A percentile compares a stretch with the other conserved stretches of the same genome.
phyloP scores from a whole-genome alignment of 2,329 filamentous ascomycete genomes.

The Byssothecium circinans region DNA sequence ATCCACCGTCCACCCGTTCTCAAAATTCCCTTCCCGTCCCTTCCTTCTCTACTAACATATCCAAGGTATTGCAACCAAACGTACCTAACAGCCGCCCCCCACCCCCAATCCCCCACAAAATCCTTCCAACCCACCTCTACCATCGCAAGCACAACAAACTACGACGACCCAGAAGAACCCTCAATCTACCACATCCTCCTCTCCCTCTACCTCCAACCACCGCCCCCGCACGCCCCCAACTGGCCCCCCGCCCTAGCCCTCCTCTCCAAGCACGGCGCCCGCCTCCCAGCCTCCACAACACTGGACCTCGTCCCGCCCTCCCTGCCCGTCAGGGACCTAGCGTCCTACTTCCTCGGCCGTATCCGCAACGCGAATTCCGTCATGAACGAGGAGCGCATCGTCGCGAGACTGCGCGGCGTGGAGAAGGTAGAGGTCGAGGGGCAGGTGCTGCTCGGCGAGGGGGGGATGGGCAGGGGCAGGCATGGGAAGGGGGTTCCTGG shows the following conservation, averaged over 20 bases:
- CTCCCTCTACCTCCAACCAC: slow-evolving; percentile 83
- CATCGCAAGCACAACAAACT: slow-evolving; percentile 39
- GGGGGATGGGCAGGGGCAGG: slow-evolving; percentile 52
- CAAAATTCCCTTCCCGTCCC: not conserved
- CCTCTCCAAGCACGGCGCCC: slow-evolving; percentile 88
- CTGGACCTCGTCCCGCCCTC: slow-evolving; percentile 81
- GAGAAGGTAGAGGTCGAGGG: slow-evolving; percentile 78
- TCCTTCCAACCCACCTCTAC: slow-evolving; percentile 29
- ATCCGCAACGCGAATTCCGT: slow-evolving; percentile 84
- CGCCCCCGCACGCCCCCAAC: slow-evolving; percentile 69
- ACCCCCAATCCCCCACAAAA: slow-evolving; percentile 46
- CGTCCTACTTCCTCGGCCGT: slow-evolving; percentile 87
- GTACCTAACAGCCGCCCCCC: slow-evolving; percentile 56
- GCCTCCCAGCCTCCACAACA: slow-evolving; percentile 83
- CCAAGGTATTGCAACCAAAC: slow-evolving; percentile 82
- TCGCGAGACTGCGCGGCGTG: slow-evolving; percentile 74
- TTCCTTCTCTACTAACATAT: too few species aligned
- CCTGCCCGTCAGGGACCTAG: slow-evolving; percentile 76
- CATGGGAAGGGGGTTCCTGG: slow-evolving; percentile 43
- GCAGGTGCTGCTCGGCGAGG: slow-evolving; percentile 70
- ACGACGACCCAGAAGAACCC: slow-evolving; percentile 60
- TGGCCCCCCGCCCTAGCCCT: slow-evolving; percentile 80
- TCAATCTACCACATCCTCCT: slow-evolving; percentile 93
- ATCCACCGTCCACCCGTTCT: not conserved
- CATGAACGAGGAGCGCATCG: slow-evolving; percentile 77